Percentiles rank a stretch among this genome's conserved stretches.
Conservation (phyloP, 306 rosid genomes). For the Betula pendula region DNA sequence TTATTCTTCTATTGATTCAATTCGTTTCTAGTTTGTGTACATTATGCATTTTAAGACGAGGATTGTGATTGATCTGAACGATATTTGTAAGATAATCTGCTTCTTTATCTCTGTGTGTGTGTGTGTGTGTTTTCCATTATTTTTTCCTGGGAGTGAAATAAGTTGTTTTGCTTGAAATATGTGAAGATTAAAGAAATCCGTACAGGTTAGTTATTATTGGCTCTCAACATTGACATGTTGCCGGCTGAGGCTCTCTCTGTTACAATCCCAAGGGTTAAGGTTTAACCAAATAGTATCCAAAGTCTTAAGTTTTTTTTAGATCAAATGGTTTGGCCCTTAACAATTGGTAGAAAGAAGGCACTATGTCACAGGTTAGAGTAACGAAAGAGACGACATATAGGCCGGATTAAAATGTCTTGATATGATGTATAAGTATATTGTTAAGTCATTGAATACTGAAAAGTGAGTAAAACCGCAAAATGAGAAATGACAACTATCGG, state of each 20-base stretch:
- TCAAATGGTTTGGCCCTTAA: too few species aligned
- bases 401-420: too few species aligned
- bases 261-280: background rate
- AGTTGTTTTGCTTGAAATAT: background rate
- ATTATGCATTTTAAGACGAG: too few species aligned
- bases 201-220: background rate
- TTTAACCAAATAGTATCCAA: too few species aligned
- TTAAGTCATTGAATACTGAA: too few species aligned
- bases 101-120: background rate
- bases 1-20: background rate
- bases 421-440: too few species aligned
- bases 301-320: too few species aligned
- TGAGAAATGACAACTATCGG: too few species aligned
- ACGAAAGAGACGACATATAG: too few species aligned
- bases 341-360: too few species aligned
- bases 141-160: background rate
- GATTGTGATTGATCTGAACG: background rate
- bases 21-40: background rate
- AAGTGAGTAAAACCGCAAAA: too few species aligned
- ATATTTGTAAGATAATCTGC: background rate
- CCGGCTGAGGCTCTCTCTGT: background rate
- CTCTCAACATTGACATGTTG: background rate
- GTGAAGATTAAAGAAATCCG: background rate
- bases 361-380: too few species aligned
- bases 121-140: background rate